A percentile compares a stretch with the other conserved stretches of the same genome.
Evolutionary conservation across 495 filamentous ascomycete genomes (phyloP).

Genomic region (Xylaria curta): DNA sequence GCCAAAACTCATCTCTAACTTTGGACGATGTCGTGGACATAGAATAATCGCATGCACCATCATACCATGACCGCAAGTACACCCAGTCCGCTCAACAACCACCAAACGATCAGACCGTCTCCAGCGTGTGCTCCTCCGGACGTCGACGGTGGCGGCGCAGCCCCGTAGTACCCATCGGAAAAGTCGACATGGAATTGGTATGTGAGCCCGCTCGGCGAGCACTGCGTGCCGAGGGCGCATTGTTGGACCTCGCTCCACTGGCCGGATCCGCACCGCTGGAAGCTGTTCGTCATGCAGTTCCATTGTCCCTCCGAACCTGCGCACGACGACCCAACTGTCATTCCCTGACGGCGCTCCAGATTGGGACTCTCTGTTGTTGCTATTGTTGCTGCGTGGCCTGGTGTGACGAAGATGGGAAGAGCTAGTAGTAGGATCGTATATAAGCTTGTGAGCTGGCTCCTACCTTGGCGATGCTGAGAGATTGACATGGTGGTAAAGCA

Average conservation of each 20-base stretch:
- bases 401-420: not conserved
- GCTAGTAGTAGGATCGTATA: not conserved
- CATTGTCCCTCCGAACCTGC: constrained; percentile 45
- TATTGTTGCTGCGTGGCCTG: not conserved
- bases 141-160: constrained; percentile 4
- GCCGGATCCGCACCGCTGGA: constrained; percentile 48
- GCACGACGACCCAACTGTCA: constrained; percentile 33
- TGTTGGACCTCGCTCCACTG: constrained; percentile 42
- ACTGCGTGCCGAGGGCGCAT: constrained; percentile 42
- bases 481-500: not conserved
- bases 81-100: not conserved
- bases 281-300: constrained; percentile 47
- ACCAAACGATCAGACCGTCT: not conserved
- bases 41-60: not conserved
- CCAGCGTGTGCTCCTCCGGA: not conserved
- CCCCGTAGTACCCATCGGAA: constrained; percentile 26
- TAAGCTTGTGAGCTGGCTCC: not conserved
- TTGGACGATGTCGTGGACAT: not conserved
- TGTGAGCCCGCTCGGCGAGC: constrained; percentile 41
- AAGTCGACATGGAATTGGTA: constrained; percentile 38
- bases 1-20: not conserved
- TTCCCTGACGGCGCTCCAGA: constrained; percentile 18
- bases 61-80: not conserved
- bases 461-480: not conserved
- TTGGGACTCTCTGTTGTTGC: not conserved